phyloP scores from a whole-genome alignment of 192 early-diverging fungal species.

The Coemansia sp. region DNA sequence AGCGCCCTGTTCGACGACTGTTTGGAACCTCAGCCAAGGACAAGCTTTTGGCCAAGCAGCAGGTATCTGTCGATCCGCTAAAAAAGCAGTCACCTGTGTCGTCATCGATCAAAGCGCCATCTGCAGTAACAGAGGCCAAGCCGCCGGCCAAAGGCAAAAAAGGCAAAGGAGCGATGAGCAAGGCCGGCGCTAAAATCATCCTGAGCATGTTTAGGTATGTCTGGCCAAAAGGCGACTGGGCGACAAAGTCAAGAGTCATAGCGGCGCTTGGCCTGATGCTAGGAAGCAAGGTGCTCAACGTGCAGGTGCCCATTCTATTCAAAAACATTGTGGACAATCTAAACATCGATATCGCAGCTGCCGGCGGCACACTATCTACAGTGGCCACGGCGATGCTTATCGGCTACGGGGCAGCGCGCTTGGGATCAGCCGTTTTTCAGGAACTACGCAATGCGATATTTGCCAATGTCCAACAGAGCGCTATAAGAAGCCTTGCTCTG shows the following conservation, averaged over 20 bases:
- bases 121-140: background rate
- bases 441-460: slow-evolving; percentile 96
- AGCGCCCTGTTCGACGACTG: background rate
- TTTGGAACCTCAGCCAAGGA: background rate
- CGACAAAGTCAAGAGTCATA: slow-evolving; percentile 85
- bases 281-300: slow-evolving; percentile 82
- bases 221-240: slow-evolving; percentile 89
- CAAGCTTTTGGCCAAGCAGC: background rate
- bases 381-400: slow-evolving; percentile 91
- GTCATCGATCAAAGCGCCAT: background rate
- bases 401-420: slow-evolving; percentile 90
- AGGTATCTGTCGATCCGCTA: background rate
- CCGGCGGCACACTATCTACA: slow-evolving; percentile 67
- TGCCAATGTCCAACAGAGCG: slow-evolving; percentile 89
- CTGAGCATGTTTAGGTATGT: slow-evolving; percentile 74
- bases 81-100: slow-evolving; percentile 7
- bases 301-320: slow-evolving; percentile 95
- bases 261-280: slow-evolving; percentile 81
- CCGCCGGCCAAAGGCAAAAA: slow-evolving; percentile 1
- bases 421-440: slow-evolving; percentile 78
- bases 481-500: slow-evolving; percentile 83
- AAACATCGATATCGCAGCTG: slow-evolving; percentile 63
- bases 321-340: slow-evolving; percentile 90
- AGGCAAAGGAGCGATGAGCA: slow-evolving; percentile 45
- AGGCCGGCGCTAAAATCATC: slow-evolving; percentile 61